phyloP scores from a whole-genome alignment of 2,329 filamentous ascomycete genomes.

The Colletotrichum theobromicola region DNA sequence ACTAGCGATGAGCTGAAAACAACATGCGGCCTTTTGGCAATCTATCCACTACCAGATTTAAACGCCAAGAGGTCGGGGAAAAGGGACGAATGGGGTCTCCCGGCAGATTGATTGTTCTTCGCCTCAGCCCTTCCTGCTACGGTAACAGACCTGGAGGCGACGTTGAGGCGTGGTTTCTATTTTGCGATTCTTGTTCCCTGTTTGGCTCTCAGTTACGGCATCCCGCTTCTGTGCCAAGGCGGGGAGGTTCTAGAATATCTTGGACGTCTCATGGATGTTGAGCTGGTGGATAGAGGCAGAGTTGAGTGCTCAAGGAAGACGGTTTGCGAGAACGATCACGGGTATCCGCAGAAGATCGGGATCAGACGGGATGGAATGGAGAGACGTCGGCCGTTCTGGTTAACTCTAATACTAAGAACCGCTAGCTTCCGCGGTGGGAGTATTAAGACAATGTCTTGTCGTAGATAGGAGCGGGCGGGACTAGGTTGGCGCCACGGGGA shows the following conservation, averaged over 20 bases:
- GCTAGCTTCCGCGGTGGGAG: background rate
- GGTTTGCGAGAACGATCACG: background rate
- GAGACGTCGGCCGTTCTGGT: background rate
- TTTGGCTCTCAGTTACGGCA: background rate
- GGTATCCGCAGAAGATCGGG: background rate
- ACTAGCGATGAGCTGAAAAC: background rate
- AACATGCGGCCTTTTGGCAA: background rate
- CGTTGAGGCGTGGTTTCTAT: background rate
- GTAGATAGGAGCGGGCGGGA: background rate
- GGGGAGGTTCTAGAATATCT: background rate
- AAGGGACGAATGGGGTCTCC: background rate
- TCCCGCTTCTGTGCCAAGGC: background rate
- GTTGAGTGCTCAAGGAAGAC: background rate
- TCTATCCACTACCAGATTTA: background rate
- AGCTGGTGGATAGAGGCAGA: background rate
- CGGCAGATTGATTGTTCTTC: background rate
- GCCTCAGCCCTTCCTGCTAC: background rate
- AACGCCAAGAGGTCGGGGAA: constrained; percentile 4
- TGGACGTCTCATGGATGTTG: background rate
- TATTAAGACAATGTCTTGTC: background rate
- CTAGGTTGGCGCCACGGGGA: background rate
- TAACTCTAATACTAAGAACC: background rate
- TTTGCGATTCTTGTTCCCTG: background rate
- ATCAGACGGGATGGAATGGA: background rate
- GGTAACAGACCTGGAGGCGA: background rate